A percentile compares a stretch with the other conserved stretches of the same genome.
phyloP scores from a whole-genome alignment of 2,329 filamentous ascomycete genomes.

The Blastomyces percursus region DNA sequence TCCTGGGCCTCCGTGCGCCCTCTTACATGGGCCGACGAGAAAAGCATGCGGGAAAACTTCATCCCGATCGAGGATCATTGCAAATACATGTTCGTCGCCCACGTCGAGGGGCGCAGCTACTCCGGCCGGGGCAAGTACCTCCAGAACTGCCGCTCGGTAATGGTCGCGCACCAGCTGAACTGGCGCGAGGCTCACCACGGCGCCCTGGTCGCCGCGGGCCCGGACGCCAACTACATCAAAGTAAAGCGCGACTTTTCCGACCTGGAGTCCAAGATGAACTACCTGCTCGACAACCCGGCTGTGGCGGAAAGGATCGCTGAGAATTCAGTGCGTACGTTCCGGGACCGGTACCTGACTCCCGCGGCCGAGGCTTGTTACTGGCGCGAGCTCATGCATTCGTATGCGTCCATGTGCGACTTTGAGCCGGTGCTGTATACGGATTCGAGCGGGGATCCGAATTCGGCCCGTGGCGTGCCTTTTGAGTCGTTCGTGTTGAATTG shows the following conservation, averaged over 20 bases:
- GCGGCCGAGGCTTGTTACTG: slow-evolving; percentile 48
- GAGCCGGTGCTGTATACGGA: slow-evolving; percentile 27
- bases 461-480: slow-evolving; percentile 28
- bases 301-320: slow-evolving; percentile 41
- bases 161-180: slow-evolving; percentile 39
- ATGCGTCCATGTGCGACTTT: slow-evolving; percentile 32
- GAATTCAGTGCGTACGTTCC: slow-evolving; percentile 39
- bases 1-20: slow-evolving; percentile 39
- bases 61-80: slow-evolving; percentile 44
- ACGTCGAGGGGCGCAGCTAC: slow-evolving; percentile 45
- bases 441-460: slow-evolving; percentile 21
- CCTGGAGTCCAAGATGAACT: slow-evolving; percentile 35
- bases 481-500: slow-evolving; percentile 31
- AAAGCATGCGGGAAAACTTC: slow-evolving; percentile 32
- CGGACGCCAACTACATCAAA: slow-evolving; percentile 41
- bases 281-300: slow-evolving; percentile 34
- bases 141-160: slow-evolving; percentile 41
- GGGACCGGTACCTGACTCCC: slow-evolving; percentile 44
- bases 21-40: slow-evolving; percentile 33
- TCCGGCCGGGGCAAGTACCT: slow-evolving; percentile 45
- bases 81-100: slow-evolving; percentile 43
- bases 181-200: slow-evolving; percentile 42
- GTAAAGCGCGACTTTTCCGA: slow-evolving; percentile 48
- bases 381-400: slow-evolving; percentile 36
- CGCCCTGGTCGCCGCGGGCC: slow-evolving; percentile 35